Conservation (phyloP, 208 protist species). For the Leishmania mexicana region DNA sequence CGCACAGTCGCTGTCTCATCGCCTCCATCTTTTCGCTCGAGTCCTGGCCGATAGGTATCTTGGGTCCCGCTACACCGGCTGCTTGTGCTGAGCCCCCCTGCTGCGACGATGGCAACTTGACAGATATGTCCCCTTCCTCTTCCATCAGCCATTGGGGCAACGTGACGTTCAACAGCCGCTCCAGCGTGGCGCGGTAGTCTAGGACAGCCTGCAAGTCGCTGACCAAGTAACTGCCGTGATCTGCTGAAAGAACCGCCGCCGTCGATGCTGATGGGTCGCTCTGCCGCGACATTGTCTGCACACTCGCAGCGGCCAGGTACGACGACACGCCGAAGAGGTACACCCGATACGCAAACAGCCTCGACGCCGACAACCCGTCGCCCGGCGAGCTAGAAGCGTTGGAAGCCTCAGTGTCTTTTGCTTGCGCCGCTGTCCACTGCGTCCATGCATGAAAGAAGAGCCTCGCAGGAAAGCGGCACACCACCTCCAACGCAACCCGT, state of each 20-base stretch:
- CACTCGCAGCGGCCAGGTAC: conserved; percentile 15
- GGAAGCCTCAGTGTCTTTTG: neutral
- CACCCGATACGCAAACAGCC: conserved; percentile 23
- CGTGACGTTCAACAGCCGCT: neutral
- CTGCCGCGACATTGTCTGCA: neutral
- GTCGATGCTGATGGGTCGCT: neutral
- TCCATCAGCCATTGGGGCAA: conserved; percentile 30
- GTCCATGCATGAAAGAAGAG: conserved; percentile 33
- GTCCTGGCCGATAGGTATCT: neutral
- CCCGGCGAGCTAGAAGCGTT: neutral
- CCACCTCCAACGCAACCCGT: conserved; percentile 46
- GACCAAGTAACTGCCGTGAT: neutral
- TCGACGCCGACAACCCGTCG: neutral
- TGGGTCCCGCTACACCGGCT: no score
- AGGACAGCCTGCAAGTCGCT: conserved; percentile 8
- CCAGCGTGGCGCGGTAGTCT: conserved; percentile 13
- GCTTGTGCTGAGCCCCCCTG: neutral
- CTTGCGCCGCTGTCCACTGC: neutral
- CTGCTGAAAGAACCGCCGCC: neutral
- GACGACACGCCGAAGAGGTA: conserved; percentile 31
- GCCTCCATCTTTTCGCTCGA: conserved; percentile 6
- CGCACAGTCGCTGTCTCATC: conserved; percentile 19
- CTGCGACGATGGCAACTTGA: neutral
- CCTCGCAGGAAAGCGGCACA: conserved; percentile 35
- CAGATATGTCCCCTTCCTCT: neutral